These are phyloP conservation scores for Botrytis sinoallii DNA, from an alignment of 2,329 filamentous ascomycete species.

Conservation along the genomic window DNA sequence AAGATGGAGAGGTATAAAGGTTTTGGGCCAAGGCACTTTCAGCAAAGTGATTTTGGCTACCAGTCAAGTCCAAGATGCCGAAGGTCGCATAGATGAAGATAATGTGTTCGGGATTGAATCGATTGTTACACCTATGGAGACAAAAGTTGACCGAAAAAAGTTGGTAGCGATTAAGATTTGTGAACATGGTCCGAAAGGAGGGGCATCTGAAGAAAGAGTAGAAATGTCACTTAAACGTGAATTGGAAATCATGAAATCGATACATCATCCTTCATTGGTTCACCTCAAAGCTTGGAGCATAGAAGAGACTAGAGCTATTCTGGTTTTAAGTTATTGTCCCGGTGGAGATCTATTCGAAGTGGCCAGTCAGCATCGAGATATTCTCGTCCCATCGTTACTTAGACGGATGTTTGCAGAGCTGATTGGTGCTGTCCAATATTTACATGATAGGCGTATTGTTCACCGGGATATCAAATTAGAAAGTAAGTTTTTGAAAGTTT, in stretches of 20 bases:
- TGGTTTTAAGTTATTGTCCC: slow-evolving; percentile 88
- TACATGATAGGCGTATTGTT: slow-evolving; percentile 83
- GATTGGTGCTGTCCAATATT: slow-evolving; percentile 78
- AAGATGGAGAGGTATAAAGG: slow-evolving; percentile 74
- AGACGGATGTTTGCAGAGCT: slow-evolving; percentile 87
- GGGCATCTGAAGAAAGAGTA: slow-evolving; percentile 87
- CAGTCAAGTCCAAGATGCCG: slow-evolving; percentile 60
- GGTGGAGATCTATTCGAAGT: slow-evolving; percentile 95
- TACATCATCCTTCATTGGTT: slow-evolving; percentile 86
- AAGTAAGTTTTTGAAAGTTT: slow-evolving; percentile 58
- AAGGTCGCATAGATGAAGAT: slow-evolving; percentile 41
- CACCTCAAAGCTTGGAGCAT: slow-evolving; percentile 90
- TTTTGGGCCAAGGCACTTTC: slow-evolving; percentile 90
- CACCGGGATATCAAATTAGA: slow-evolving; percentile 98
- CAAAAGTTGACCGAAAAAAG: slow-evolving; percentile 63
- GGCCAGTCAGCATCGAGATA: slow-evolving; percentile 67
- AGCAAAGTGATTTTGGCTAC: slow-evolving; percentile 91
- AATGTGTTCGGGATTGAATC: slow-evolving; percentile 34
- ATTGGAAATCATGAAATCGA: slow-evolving; percentile 84
- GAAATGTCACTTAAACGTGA: slow-evolving; percentile 93
- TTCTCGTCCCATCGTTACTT: slow-evolving; percentile 67
- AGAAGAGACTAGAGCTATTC: slow-evolving; percentile 74
- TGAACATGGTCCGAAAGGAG: slow-evolving; percentile 89
- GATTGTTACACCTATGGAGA: slow-evolving; percentile 36
- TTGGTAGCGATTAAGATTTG: slow-evolving; percentile 94